phyloP scores from a whole-genome alignment of 805 yeast genomes.

The Metschnikowia koreensis region DNA sequence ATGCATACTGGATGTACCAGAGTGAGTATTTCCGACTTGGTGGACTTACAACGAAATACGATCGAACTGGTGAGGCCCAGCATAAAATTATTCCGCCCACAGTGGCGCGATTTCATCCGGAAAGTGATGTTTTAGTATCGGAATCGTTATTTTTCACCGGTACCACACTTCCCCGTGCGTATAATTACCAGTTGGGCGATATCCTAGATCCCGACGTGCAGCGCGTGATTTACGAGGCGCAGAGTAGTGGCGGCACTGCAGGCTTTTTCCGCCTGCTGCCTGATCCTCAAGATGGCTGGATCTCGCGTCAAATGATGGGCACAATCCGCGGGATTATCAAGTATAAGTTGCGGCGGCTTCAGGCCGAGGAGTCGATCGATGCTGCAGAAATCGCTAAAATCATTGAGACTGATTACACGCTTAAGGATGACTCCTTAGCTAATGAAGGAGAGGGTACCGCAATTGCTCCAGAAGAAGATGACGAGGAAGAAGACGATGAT shows the following conservation, averaged over 20 bases:
- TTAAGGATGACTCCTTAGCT: conserved; percentile 16
- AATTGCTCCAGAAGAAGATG: conserved; percentile 23
- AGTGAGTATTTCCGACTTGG: conserved; percentile 76
- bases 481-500: conserved; percentile 4
- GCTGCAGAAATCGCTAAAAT: conserved; percentile 43
- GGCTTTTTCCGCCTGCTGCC: conserved; percentile 31
- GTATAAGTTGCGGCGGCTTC: conserved; percentile 65
- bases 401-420: conserved; percentile 34
- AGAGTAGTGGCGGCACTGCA: conserved; percentile 32
- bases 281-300: conserved; percentile 80
- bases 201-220: conserved; percentile 63
- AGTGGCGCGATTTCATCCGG: conserved; percentile 13
- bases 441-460: background rate
- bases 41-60: conserved; percentile 22
- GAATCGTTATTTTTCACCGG: conserved; percentile 68
- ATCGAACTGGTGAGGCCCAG: conserved; percentile 2
- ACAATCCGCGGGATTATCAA: conserved; percentile 68
- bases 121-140: conserved; percentile 24
- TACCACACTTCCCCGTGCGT: conserved; percentile 58
- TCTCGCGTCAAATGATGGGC: conserved; percentile 55
- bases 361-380: conserved; percentile 49
- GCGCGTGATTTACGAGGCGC: conserved; percentile 36
- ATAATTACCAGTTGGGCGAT: conserved; percentile 79
- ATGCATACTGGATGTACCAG: conserved; percentile 63
- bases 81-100: conserved; percentile 29